Base-by-base conservation (phyloP, 148 eudicot genomes). In the Spergularia marina region DNA sequence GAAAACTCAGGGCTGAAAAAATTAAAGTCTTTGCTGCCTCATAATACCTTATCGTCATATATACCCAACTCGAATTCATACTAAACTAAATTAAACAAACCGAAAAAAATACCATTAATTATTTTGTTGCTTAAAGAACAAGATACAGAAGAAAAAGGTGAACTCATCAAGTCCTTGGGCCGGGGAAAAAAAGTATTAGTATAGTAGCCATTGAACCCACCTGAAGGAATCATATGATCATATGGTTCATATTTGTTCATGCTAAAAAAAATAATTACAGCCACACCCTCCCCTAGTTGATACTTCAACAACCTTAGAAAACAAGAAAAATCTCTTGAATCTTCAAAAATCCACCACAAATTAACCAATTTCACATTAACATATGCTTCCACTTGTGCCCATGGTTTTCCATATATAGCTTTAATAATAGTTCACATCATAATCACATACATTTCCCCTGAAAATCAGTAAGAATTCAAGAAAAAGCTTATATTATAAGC, bases 181-280 rank as follows among this genome's bases (percentile, higher is more conserved):
- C 25, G 25, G 1, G 36, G 17, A 41, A 12, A 62, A 16, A 21
- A 74, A 15, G 7, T 21, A 7, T 10, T 9, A 21, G 5, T 39
- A 44, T 20, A 60, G 15, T 20, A 20, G 65, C 71, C 72, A 36
- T 65, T 78, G 71, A 72, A 78, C 54, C 66, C 71, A 78, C 81
- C 76, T 78, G 81, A 78, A 51, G 49, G 76, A 72, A 78, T 78
- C 81, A 77, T 77, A 71, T 3, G 36, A 30, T 10, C 75, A 70
- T 71, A 77, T 78, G 76, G 76, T 72, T 65, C 12, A 65, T 56
- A 72, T 54, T 78, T 34, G 47, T 53, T 25, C 41, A 71, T 12
- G 34, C 41, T 18, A 4, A 40, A 62, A 63, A 30, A 72, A 54
- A 53, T 77, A 53, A 71, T 39, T 70, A 8, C 5, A 62, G 54